Evolutionary conservation across 2,329 filamentous ascomycete species (phyloP), one percentile per base, ranked within the genome.

Genomic region (Trichoderma atroviride): DNA sequence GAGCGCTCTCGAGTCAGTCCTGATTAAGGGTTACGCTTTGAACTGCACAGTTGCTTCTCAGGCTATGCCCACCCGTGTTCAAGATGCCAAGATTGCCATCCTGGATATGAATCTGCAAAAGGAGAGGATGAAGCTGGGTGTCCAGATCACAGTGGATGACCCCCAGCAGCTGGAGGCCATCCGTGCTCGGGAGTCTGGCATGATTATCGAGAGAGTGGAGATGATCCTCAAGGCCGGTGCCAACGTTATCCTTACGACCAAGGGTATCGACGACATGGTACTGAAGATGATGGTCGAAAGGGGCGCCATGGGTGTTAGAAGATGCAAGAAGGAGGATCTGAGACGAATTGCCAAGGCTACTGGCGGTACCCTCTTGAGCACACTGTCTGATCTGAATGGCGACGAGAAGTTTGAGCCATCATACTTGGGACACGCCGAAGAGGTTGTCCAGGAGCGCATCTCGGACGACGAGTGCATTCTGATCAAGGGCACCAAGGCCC

Each of bases 21-120:
- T 99, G 59, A 91, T 99, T 78, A 97, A 96, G 84, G 96, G 96
- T 68, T 99, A 99, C 79, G 96, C 96, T 69, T 84, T 99, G 77
- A 99, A 99, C 87, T 99, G 96, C 86, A 99, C 96, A 47, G 94
- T 99, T 70, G 96, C 96, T 67, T 97, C 94, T 69, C 96, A 99
- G 82, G 96, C 96, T 57, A 99, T 99, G 96, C 93, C 89, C 76
- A 99, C 96, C 35, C 89, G 92, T 75, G 89, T 99, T 79, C 88
- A 88, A 64, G 94, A 98, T 81, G 96, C 96, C 74, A 98, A 97
- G 86, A 99, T 99, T 81, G 96, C 96, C 61, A 91, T 95, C 76
- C 83, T 99, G 71, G 96, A 99, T 80, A 98, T 99, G 89, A 99
- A 99, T 82, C 81, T 99, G 76, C 95, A 98, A 79, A 99, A 99